Base-by-base conservation (phyloP, 345 rosid genomes). In the Syzygium grande region DNA sequence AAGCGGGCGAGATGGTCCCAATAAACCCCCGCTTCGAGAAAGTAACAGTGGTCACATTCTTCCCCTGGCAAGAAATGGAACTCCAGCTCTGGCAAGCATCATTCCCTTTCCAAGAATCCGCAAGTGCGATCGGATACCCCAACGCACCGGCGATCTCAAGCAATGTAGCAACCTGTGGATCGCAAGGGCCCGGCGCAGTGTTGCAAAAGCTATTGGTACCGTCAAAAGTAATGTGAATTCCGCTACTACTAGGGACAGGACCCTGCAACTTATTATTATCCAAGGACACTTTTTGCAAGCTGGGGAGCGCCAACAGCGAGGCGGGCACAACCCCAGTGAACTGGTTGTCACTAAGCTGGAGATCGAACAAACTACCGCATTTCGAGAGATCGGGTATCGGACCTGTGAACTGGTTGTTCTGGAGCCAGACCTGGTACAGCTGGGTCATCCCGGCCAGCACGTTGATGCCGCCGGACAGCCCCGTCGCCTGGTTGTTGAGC, bases 261-360 rank as follows among this genome's bases (percentile, higher is more conserved):
- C 99, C 99, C 88, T 95, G 99, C 77, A 97, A 85, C 51, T 92
- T 93, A 86, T 97, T 97, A 91, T 94, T 97, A 56, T 92, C 88
- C 49, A 97, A 87, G 12, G 96, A 89, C 84, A 95, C 52, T 51
- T 91, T 94, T 78, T 63, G 16, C 88, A 97, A 89, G 43, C 78
- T 89, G 11, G 91, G 84, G 23, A 93, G 93, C 9, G 89, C 59
- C 59, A 86, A 23, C 52, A 97, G 84, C 10, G 96, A 89, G 1
- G 87, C 84, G 5, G 97, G 96, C 34, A 97, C 89, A 9, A 90
- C 87, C 51, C 99, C 99, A 23, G 98, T 96, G 51, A 97, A 87
- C 46, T 52, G 90, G 80, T 97, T 97, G 80, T 96, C 98, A 49
- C 99, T 91, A 56, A 97, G 92, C 91, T 94, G 96, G 79, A 96